Evolutionary conservation across 176 grass and related monocot species (phyloP).

Genomic region (Leersia perrieri): DNA sequence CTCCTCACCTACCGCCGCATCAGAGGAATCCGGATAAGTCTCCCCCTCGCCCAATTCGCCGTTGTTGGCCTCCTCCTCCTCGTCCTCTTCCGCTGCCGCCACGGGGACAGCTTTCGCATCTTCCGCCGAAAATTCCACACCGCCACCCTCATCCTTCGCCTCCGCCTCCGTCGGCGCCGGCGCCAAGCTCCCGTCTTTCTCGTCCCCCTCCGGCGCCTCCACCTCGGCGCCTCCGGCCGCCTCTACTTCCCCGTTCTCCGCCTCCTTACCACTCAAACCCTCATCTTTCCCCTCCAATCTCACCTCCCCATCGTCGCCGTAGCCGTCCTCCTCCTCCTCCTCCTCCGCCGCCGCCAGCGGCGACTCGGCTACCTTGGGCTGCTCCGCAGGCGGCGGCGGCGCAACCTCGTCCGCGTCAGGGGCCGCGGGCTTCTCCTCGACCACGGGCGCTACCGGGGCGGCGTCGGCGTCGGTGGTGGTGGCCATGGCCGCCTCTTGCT

Average conservation of each 20-base stretch:
- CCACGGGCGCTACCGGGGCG: background rate
- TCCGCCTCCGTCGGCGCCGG: background rate
- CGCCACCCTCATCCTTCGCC: background rate
- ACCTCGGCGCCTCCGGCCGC: background rate
- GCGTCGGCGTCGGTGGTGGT: constrained; percentile 10
- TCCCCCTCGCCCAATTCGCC: constrained; percentile 22
- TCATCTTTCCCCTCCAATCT: constrained; percentile 26
- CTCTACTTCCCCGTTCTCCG: background rate
- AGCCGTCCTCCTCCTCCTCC: background rate
- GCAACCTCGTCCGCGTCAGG: background rate
- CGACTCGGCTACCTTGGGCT: background rate
- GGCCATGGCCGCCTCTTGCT: constrained; percentile 44
- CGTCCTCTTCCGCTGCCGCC: background rate
- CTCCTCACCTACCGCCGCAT: constrained; percentile 8
- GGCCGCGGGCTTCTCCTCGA: background rate
- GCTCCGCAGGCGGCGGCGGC: background rate
- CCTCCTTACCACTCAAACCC: background rate
- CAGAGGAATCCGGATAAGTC: constrained; percentile 9
- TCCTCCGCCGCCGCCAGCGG: background rate
- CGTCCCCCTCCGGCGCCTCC: background rate
- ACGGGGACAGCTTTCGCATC: background rate
- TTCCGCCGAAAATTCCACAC: background rate
- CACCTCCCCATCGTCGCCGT: too few relatives aligned
- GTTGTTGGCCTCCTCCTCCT: background rate
- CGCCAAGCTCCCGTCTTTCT: background rate